A percentile compares a stretch with the other conserved stretches of the same genome.
Conservation (phyloP, 345 rosid species). For the Gossypium anomalum region DNA sequence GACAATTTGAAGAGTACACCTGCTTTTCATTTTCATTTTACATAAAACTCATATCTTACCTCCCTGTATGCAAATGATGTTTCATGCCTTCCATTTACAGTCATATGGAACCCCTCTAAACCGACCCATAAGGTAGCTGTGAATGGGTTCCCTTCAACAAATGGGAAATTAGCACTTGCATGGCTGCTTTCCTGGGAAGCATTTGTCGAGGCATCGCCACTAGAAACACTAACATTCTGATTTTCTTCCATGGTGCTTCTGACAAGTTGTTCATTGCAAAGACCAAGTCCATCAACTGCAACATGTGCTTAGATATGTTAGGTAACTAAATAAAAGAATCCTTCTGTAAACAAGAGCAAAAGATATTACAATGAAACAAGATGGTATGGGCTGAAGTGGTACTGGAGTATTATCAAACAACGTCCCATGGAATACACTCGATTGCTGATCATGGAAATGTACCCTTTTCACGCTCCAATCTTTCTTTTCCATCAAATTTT, state of each 20-base stretch:
- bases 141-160: constrained; percentile 63
- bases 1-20: background rate
- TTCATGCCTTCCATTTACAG: constrained; percentile 82
- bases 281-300: constrained; percentile 75
- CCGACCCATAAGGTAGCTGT: constrained; percentile 83
- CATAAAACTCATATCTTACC: constrained; percentile 47
- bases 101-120: constrained; percentile 80
- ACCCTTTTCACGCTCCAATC: background rate
- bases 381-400: background rate
- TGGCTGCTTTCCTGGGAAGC: constrained; percentile 37
- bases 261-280: constrained; percentile 62
- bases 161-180: constrained; percentile 63
- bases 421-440: background rate
- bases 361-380: constrained; percentile 5
- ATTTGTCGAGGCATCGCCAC: constrained; percentile 28
- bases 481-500: background rate
- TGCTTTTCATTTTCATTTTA: constrained; percentile 12
- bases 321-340: constrained; percentile 3
- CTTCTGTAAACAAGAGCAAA: background rate
- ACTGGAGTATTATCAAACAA: background rate
- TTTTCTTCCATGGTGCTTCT: constrained; percentile 44
- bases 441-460: background rate
- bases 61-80: constrained; percentile 73
- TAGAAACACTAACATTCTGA: constrained; percentile 34
- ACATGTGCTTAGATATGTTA: constrained; percentile 22